Evolutionary conservation across 805 yeast genomes (phyloP).

Genomic region (Myxozyma udenii): DNA sequence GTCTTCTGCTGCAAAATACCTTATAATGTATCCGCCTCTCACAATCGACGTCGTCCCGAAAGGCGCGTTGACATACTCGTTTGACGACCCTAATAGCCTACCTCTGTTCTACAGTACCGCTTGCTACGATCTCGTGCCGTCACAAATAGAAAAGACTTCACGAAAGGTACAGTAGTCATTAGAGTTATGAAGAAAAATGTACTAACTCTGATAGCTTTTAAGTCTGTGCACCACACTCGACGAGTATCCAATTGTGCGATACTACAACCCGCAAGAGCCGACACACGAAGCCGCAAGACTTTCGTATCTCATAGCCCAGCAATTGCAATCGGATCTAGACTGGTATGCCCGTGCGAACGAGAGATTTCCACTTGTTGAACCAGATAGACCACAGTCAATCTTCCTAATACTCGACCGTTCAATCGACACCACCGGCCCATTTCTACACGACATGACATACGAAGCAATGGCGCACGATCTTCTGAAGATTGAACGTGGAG

Average conservation of each 20-base stretch:
- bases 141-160: conserved; percentile 59
- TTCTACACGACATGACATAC: conserved; percentile 84
- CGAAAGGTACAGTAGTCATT: conserved; percentile 37
- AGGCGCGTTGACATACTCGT: conserved; percentile 69
- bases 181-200: not conserved
- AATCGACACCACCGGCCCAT: conserved; percentile 75
- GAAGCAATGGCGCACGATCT: conserved; percentile 90
- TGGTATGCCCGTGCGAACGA: conserved; percentile 67
- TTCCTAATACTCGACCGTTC: conserved; percentile 79
- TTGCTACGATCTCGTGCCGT: conserved; percentile 59
- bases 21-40: conserved; percentile 41
- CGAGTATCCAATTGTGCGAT: conserved; percentile 84
- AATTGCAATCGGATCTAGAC: conserved; percentile 68
- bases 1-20: conserved; percentile 32
- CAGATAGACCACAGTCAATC: conserved; percentile 63
- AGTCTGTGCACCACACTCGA: conserved; percentile 74
- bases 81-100: conserved; percentile 53
- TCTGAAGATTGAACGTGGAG: conserved; percentile 44
- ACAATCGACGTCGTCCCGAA: conserved; percentile 58
- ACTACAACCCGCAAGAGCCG: conserved; percentile 54
- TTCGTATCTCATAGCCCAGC: conserved; percentile 67
- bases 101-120: conserved; percentile 67
- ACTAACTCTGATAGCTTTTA: conserved; percentile 47
- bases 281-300: conserved; percentile 55
- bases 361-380: conserved; percentile 55